A percentile compares a stretch with the other conserved stretches of the same genome.
phyloP scores from a whole-genome alignment of 2,329 filamentous ascomycete genomes.

The Aureobasidium subglaciale region DNA sequence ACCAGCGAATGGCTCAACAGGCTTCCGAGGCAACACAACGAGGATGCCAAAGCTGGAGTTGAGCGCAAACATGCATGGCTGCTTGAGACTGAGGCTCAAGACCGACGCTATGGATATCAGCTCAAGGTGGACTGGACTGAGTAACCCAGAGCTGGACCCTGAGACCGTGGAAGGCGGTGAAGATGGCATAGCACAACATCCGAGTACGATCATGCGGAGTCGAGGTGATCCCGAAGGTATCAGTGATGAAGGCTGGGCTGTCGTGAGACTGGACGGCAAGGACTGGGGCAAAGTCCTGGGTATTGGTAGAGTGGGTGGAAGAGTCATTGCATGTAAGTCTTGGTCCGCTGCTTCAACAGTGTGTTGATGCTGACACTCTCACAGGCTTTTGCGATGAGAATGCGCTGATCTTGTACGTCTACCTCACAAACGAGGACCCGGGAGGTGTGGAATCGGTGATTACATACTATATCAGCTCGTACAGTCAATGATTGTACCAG shows the following conservation, averaged over 20 bases:
- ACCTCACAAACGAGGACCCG: conserved; percentile 65
- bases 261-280: conserved; percentile 81
- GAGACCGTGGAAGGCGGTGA: conserved; percentile 61
- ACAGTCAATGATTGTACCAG: conserved; percentile 33
- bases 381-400: conserved; percentile 67
- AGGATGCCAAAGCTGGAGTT: conserved; percentile 65
- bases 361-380: conserved; percentile 19
- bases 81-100: conserved; percentile 67
- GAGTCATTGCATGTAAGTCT: conserved; percentile 77
- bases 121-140: conserved; percentile 76
- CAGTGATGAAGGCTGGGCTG: conserved; percentile 79
- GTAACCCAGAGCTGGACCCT: conserved; percentile 82
- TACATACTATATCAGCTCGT: conserved; percentile 59
- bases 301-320: conserved; percentile 78
- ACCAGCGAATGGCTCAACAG: conserved; percentile 19
- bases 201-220: conserved; percentile 68
- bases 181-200: conserved; percentile 65
- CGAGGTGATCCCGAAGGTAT: conserved; percentile 50
- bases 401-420: conserved; percentile 76
- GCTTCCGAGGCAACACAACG: conserved; percentile 28
- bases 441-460: conserved; percentile 65
- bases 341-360: neutral
- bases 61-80: conserved; percentile 90
- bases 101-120: conserved; percentile 81
- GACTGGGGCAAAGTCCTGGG: conserved; percentile 95